Conservation (phyloP, 106 monocot species). For the Allium sativum region DNA sequence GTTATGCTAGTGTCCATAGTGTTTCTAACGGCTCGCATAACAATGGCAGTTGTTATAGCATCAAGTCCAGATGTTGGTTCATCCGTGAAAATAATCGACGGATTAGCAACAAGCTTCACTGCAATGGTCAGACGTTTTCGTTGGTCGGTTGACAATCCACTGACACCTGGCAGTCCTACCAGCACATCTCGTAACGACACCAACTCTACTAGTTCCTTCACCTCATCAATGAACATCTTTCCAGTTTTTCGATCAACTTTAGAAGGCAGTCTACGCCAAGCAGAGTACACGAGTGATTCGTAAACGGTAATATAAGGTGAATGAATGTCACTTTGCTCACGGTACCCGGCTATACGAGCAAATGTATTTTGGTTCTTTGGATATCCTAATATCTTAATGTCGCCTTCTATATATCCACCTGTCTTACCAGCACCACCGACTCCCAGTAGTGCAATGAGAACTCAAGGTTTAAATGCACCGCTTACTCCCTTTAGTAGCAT, state of each 20-base stretch:
- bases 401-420: constrained; percentile 29
- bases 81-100: constrained; percentile 36
- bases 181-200: constrained; percentile 12
- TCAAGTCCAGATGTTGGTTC: constrained; percentile 32
- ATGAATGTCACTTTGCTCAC: constrained; percentile 34
- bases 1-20: constrained; percentile 27
- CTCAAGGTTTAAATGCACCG: constrained; percentile 25
- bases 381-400: constrained; percentile 22
- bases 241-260: constrained; percentile 3
- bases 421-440: constrained; percentile 31
- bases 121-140: constrained; percentile 30
- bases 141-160: constrained; percentile 22
- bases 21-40: constrained; percentile 27
- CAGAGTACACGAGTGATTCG: constrained; percentile 29
- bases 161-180: constrained; percentile 25
- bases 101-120: constrained; percentile 32
- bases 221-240: constrained; percentile 24
- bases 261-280: constrained; percentile 22
- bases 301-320: constrained; percentile 27
- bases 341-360: constrained; percentile 29
- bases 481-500: constrained; percentile 23
- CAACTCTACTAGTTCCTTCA: constrained; percentile 27
- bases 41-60: constrained; percentile 27
- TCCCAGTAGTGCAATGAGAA: constrained; percentile 32
- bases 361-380: constrained; percentile 34